Evolutionary conservation across 163 green algal species (phyloP).

Genomic region (Trebouxia gelatinosa): DNA sequence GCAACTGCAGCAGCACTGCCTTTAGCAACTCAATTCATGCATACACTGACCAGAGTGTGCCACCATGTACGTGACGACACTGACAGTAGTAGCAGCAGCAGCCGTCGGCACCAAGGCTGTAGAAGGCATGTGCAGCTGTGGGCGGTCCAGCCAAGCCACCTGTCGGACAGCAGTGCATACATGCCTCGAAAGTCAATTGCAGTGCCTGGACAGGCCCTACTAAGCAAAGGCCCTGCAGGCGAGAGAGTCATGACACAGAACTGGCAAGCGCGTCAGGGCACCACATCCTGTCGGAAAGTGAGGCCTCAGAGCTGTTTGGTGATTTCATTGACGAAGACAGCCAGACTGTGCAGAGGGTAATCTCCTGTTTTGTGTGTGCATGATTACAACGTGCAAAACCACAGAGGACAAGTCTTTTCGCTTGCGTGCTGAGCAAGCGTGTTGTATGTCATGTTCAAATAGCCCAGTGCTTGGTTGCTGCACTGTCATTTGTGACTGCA

Average conservation of each 20-base stretch:
- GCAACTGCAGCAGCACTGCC: no score
- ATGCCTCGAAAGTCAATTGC: background rate
- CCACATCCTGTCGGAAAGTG: slow-evolving; percentile 16
- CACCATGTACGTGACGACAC: no score
- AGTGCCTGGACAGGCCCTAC: background rate
- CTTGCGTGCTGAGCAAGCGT: background rate
- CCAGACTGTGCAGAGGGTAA: slow-evolving; percentile 27
- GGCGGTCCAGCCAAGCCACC: background rate
- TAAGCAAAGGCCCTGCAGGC: slow-evolving; percentile 24
- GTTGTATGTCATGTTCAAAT: background rate
- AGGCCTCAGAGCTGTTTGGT: slow-evolving; percentile 29
- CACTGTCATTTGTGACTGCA: background rate
- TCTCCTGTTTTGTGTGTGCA: background rate
- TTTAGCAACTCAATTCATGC: no score
- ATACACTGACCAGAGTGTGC: no score
- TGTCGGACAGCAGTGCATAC: background rate
- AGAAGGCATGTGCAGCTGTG: no score
- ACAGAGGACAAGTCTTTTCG: background rate
- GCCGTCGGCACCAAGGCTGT: no score
- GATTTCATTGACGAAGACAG: slow-evolving; percentile 54
- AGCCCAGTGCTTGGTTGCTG: background rate
- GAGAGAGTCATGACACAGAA: slow-evolving; percentile 18
- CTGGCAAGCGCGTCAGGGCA: background rate
- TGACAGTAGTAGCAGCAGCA: no score
- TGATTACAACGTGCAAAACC: background rate